Base-by-base conservation (phyloP, 2,329 filamentous ascomycete species). In the Cercospora zeae-maydis region DNA sequence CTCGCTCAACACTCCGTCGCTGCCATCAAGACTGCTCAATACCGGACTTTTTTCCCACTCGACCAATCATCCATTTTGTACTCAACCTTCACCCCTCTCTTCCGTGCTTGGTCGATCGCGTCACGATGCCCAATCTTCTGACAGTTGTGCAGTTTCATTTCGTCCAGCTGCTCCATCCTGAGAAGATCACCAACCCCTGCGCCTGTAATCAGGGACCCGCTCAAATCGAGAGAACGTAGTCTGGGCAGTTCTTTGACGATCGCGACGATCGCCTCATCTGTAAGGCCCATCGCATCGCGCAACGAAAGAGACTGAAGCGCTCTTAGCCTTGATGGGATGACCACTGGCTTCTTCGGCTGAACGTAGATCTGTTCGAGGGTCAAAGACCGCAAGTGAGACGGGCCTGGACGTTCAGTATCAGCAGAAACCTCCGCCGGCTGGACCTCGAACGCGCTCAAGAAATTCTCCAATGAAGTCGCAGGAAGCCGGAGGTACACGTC, bases 71-170 rank as follows among this genome's bases (percentile, higher is more conserved):
- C 61, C 54, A 52, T 68, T 24, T 64, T 63, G 37, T 66, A 67
- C 10, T 72, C 69, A 2, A 77, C 72, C 39, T 69, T 60, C 8
- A 76, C 59, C 10, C 78, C 78, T 62, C 74, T 74, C 5, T 57
- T 61, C 54, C 74, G 67, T 3, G 78, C 78, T 72, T 78, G 79
- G 11, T 73, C 71, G 3, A 80, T 70, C 0, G 77, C 78, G 69
- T 80, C 79, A 1, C 74, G 65, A 39, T 59, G 31, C 14, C 74
- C 73, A 1, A 80, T 71, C 6, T 68, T 55, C 2, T 58, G 58
- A 53, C 78, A 80, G 8, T 75, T 63, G 49, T 78, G 70, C 16
- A 78, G 66, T 2, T 69, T 70, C 16, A 80, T 66, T 10, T 63
- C 64, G 45, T 67, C 68, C 4, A 80, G 63, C 9, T 65, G 63